phyloP scores from a whole-genome alignment of 495 filamentous ascomycete genomes.

The Trichocladium uniseriatum region DNA sequence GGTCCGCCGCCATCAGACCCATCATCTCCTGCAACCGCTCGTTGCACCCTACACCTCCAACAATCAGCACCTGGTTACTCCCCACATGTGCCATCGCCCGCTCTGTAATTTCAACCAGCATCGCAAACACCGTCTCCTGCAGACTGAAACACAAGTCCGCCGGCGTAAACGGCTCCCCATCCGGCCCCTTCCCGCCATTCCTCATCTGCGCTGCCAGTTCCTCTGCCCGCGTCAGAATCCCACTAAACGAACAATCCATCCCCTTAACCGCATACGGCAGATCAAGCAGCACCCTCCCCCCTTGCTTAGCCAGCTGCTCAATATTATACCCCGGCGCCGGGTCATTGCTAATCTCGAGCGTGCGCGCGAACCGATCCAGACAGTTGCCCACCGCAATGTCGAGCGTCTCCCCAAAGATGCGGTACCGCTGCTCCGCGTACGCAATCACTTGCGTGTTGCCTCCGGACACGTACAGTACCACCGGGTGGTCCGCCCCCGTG shows the following conservation, averaged over 20 bases:
- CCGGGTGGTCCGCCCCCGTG: constrained; percentile 82
- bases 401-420: constrained; percentile 94
- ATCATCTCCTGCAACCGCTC: constrained; percentile 97
- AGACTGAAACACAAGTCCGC: constrained; percentile 89
- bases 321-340: constrained; percentile 97
- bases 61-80: constrained; percentile 80
- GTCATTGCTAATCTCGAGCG: constrained; percentile 84
- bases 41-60: constrained; percentile 97
- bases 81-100: constrained; percentile 97
- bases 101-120: constrained; percentile 98
- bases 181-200: constrained; percentile 31
- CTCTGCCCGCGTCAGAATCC: constrained; percentile 78
- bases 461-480: constrained; percentile 91
- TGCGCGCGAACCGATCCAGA: constrained; percentile 89
- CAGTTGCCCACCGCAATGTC: constrained; percentile 98
- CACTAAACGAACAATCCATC: constrained; percentile 94
- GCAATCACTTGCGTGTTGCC: constrained; percentile 98
- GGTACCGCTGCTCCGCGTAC: constrained; percentile 85
- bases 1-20: constrained; percentile 85
- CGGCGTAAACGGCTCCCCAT: constrained; percentile 51
- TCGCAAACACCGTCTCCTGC: constrained; percentile 90
- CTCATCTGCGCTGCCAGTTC: constrained; percentile 57
- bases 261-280: constrained; percentile 95
- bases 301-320: constrained; percentile 85
- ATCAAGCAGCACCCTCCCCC: constrained; percentile 57